These are phyloP conservation scores for Clitopilus hobsonii DNA, from an alignment of 768 basidiomycete genomes.

Conservation along the genomic window DNA sequence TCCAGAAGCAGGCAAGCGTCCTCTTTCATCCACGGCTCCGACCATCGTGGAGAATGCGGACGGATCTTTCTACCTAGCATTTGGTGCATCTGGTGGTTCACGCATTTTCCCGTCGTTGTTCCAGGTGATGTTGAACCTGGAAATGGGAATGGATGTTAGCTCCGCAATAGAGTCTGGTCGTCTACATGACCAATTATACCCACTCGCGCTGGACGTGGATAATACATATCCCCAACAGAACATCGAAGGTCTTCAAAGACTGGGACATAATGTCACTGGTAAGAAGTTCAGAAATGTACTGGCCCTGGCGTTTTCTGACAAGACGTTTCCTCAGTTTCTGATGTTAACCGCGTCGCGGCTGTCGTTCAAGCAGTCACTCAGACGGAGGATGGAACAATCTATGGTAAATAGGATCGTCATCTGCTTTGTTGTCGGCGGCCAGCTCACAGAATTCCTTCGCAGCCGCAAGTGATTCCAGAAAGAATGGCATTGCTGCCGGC, in stretches of 20 bases:
- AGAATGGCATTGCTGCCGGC: constrained; percentile 88
- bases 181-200: constrained; percentile 85
- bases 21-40: constrained; percentile 81
- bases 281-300: constrained; percentile 9
- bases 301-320: not conserved
- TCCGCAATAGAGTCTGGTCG: constrained; percentile 81
- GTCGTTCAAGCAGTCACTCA: constrained; percentile 54
- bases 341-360: constrained; percentile 70
- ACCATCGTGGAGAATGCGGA: constrained; percentile 75
- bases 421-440: constrained; percentile 5
- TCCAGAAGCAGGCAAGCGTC: constrained; percentile 83
- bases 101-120: constrained; percentile 78
- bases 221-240: constrained; percentile 50
- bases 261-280: constrained; percentile 76
- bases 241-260: constrained; percentile 47
- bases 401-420: constrained; percentile 45
- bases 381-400: constrained; percentile 45
- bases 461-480: constrained; percentile 90
- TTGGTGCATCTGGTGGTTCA: constrained; percentile 88
- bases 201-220: constrained; percentile 57
- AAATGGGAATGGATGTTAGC: constrained; percentile 78
- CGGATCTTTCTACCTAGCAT: constrained; percentile 65
- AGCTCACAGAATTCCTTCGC: constrained; percentile 1
- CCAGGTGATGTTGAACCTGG: constrained; percentile 75
- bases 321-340: constrained; percentile 35